A percentile compares a stretch with the other conserved stretches of the same genome.
These are phyloP conservation scores for Xylaria flabelliformis DNA, from an alignment of 495 filamentous ascomycete genomes.

Conservation along the genomic window DNA sequence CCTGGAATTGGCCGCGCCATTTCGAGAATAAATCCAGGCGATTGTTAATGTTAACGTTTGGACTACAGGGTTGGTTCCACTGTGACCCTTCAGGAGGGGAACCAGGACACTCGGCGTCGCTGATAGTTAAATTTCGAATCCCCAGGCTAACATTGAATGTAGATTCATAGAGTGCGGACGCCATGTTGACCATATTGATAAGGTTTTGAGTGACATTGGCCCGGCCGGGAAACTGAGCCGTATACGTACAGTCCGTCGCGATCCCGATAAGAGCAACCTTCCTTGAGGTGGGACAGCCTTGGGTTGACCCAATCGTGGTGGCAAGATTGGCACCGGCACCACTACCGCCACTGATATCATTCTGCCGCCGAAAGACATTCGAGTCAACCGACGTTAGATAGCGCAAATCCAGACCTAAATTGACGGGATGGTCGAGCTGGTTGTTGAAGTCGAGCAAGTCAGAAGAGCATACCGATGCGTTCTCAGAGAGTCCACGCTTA, in stretches of 20 bases:
- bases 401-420: slow-evolving; percentile 48
- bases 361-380: slow-evolving; percentile 49
- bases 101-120: slow-evolving; percentile 69
- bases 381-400: slow-evolving; percentile 42
- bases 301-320: slow-evolving; percentile 77
- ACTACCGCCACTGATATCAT: slow-evolving; percentile 71
- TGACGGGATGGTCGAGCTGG: slow-evolving; percentile 69
- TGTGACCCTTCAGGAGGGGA: slow-evolving; percentile 66
- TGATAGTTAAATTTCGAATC: slow-evolving; percentile 82
- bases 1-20: slow-evolving; percentile 77
- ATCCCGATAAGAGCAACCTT: slow-evolving; percentile 92
- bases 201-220: slow-evolving; percentile 70
- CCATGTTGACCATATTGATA: slow-evolving; percentile 83
- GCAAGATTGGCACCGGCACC: slow-evolving; percentile 83
- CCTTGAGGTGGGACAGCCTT: slow-evolving; percentile 84
- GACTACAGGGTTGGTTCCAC: slow-evolving; percentile 81
- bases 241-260: slow-evolving; percentile 91
- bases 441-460: slow-evolving; percentile 75
- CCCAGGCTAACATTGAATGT: slow-evolving; percentile 95
- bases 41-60: slow-evolving; percentile 69
- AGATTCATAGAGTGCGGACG: slow-evolving; percentile 84
- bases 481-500: slow-evolving; percentile 43
- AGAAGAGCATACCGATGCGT: slow-evolving; percentile 60
- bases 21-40: slow-evolving; percentile 86
- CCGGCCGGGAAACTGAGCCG: slow-evolving; percentile 66